phyloP scores from a whole-genome alignment of 352 stramenopile species.

The Phytopythium cucurbitacearum region DNA sequence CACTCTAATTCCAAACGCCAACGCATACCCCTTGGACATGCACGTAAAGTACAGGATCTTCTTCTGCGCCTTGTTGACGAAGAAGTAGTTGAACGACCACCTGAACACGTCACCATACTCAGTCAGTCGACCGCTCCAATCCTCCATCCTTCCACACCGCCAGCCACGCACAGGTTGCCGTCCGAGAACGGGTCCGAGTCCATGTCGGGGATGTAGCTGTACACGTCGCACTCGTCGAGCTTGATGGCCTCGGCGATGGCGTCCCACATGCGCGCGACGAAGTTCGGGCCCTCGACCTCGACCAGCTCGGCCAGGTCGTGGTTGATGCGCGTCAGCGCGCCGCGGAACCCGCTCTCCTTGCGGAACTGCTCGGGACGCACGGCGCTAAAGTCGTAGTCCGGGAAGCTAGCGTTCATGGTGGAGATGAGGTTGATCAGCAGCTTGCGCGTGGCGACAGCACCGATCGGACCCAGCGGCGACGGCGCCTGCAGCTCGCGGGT shows the following conservation, averaged over 20 bases:
- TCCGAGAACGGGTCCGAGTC: conserved; percentile 92
- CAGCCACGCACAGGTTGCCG: conserved; percentile 63
- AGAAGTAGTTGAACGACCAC: conserved; percentile 96
- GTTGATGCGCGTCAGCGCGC: conserved; percentile 87
- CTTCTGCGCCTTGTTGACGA: conserved; percentile 92
- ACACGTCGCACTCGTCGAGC: conserved; percentile 89
- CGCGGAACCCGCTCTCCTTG: conserved; percentile 82
- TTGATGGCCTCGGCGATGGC: conserved; percentile 79
- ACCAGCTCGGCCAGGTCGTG: conserved; percentile 85
- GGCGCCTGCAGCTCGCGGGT: conserved; percentile 50
- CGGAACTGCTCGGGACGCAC: conserved; percentile 89
- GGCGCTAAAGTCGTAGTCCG: conserved; percentile 91
- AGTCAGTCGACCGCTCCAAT: background rate
- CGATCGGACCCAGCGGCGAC: conserved; percentile 78
- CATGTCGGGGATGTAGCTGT: conserved; percentile 93
- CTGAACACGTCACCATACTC: conserved; percentile 20
- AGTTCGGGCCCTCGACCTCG: conserved; percentile 98
- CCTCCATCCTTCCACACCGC: background rate
- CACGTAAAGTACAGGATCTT: conserved; percentile 94
- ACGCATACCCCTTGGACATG: conserved; percentile 72
- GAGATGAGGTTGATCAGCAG: conserved; percentile 92
- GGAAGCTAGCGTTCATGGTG: conserved; percentile 93
- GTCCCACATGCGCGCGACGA: conserved; percentile 99
- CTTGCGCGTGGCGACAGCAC: conserved; percentile 74
- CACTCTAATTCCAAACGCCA: background rate